Conservation (phyloP, 2,329 filamentous ascomycete species). For the Sporothrix schenckii region DNA sequence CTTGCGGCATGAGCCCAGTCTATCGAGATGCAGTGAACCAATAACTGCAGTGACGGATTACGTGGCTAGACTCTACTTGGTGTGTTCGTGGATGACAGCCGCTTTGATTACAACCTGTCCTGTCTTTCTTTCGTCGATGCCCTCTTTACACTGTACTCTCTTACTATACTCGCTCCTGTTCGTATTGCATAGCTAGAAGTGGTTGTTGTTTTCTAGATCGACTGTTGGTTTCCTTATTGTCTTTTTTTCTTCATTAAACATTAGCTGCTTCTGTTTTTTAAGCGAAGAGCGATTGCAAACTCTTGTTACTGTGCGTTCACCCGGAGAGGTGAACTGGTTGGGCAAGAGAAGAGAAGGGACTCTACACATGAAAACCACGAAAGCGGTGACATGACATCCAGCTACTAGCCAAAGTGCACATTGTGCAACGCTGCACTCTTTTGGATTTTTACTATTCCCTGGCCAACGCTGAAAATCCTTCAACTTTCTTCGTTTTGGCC, state of each 20-base stretch:
- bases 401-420: too few species aligned
- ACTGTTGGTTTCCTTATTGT: neutral
- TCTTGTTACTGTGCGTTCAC: neutral
- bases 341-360: too few species aligned
- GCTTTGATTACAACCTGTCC: neutral
- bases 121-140: neutral
- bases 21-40: conserved; percentile 20
- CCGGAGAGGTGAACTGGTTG: neutral
- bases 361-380: too few species aligned
- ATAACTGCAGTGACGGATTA: neutral
- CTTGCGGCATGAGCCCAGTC: conserved; percentile 32
- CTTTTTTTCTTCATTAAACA: neutral
- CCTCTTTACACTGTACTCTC: neutral
- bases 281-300: neutral
- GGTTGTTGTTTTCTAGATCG: neutral
- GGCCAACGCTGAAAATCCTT: too few species aligned
- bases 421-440: too few species aligned
- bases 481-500: too few species aligned
- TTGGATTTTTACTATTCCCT: too few species aligned
- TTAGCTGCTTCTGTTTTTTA: neutral
- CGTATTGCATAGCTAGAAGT: neutral
- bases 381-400: too few species aligned
- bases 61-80: neutral
- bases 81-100: neutral
- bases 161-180: too few species aligned